A percentile compares a stretch with the other conserved stretches of the same genome.
Evolutionary conservation across 2,329 filamentous ascomycete species (phyloP).

Genomic region (Zopfia rhizophila): DNA sequence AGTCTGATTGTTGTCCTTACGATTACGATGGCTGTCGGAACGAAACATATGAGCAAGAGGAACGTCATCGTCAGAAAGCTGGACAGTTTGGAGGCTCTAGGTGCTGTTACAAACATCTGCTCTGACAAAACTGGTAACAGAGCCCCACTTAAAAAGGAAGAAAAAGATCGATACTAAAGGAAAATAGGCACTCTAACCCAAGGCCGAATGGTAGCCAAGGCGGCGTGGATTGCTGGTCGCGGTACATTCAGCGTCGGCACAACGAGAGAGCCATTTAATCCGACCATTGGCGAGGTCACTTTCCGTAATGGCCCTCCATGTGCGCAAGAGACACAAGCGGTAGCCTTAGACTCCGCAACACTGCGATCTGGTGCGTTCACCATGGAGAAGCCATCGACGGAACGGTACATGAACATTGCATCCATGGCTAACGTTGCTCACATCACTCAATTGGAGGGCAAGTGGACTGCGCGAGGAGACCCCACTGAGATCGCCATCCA

Average conservation of each 20-base stretch:
- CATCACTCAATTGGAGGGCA: slow-evolving; percentile 55
- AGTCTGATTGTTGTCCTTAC: slow-evolving; percentile 48
- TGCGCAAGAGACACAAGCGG: slow-evolving; percentile 24
- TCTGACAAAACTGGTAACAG: too few species aligned
- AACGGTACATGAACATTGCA: slow-evolving; percentile 42
- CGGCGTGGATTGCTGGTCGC: slow-evolving; percentile 46
- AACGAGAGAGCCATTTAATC: slow-evolving; percentile 43
- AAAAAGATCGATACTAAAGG: too few species aligned
- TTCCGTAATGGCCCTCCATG: slow-evolving; percentile 42
- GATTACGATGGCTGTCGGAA: slow-evolving; percentile 51
- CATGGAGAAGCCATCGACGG: slow-evolving; percentile 20
- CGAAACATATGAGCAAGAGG: slow-evolving; percentile 47
- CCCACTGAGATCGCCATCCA: slow-evolving; percentile 77
- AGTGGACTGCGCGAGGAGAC: slow-evolving; percentile 48
- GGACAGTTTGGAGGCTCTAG: slow-evolving; percentile 49
- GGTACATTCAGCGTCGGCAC: slow-evolving; percentile 46
- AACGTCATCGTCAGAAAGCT: slow-evolving; percentile 51
- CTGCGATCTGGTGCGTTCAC: slow-evolving; percentile 7
- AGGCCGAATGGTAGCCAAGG: slow-evolving; percentile 48
- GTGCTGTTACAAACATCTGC: slow-evolving; percentile 51
- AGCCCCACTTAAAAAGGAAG: not conserved
- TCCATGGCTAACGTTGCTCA: slow-evolving; percentile 62
- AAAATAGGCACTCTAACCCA: slow-evolving; percentile 48
- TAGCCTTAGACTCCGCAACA: slow-evolving; percentile 6
- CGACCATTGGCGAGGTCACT: slow-evolving; percentile 40